phyloP scores from a whole-genome alignment of 2,329 filamentous ascomycete species.

The Colletotrichum musicola region DNA sequence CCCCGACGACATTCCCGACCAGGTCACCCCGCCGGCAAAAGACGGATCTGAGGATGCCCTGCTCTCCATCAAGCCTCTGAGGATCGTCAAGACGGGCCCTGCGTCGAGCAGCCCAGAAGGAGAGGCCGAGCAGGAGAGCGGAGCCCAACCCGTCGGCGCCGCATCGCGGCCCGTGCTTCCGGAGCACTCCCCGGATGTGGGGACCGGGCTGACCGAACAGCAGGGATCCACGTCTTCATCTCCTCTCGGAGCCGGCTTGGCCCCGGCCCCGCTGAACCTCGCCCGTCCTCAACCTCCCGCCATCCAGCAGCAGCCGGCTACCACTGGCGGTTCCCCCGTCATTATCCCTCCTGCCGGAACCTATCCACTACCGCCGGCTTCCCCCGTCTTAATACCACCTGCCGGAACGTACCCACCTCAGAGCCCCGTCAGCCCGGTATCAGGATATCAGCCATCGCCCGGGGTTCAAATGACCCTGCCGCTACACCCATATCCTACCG shows the following conservation, averaged over 20 bases:
- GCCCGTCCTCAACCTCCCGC: slow-evolving; percentile 12
- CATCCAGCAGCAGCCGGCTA: neutral
- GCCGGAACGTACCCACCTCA: slow-evolving; percentile 11
- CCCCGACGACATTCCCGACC: slow-evolving; percentile 9
- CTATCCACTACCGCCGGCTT: neutral
- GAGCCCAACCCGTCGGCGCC: neutral
- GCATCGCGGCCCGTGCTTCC: neutral
- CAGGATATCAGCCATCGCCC: neutral
- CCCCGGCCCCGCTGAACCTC: slow-evolving; percentile 29
- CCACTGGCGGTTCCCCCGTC: neutral
- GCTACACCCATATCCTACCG: slow-evolving; percentile 1
- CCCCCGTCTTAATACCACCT: neutral
- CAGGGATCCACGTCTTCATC: neutral
- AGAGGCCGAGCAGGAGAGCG: neutral
- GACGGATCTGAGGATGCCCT: neutral
- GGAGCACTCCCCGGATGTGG: slow-evolving; percentile 1
- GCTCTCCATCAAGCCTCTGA: slow-evolving; percentile 31
- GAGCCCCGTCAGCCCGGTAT: slow-evolving; percentile 6
- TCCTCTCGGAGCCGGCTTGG: slow-evolving; percentile 1
- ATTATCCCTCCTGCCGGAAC: neutral
- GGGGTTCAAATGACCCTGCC: slow-evolving; percentile 17
- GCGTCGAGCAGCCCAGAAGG: slow-evolving; percentile 3
- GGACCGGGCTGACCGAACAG: neutral
- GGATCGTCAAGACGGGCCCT: slow-evolving; percentile 33
- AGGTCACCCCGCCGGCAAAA: neutral